phyloP scores from a whole-genome alignment of 2,329 filamentous ascomycete species.

The Alternaria rosae region DNA sequence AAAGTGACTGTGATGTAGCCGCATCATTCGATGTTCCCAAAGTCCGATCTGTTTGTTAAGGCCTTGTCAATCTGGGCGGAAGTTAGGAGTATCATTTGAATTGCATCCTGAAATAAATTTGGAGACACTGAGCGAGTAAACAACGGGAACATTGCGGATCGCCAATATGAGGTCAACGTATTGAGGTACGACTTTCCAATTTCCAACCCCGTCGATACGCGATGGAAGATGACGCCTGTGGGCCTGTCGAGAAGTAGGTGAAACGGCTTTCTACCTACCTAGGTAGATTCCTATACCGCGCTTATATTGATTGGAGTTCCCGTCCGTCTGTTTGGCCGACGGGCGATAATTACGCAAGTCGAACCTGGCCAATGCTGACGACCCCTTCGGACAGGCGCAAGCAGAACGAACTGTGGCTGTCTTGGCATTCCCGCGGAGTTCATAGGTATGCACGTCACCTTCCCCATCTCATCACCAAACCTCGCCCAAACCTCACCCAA shows the following conservation, averaged over 20 bases:
- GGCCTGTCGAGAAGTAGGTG: background rate
- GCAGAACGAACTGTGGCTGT: background rate
- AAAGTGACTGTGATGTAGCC: background rate
- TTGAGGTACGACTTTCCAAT: background rate
- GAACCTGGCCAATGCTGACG: background rate
- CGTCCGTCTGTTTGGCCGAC: background rate
- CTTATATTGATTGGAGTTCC: background rate
- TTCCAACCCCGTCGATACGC: background rate
- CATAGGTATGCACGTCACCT: conserved; percentile 1
- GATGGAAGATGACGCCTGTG: background rate
- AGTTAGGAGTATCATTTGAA: background rate
- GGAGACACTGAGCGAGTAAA: background rate
- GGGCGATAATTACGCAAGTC: background rate
- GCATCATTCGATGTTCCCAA: background rate
- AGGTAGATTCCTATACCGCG: background rate
- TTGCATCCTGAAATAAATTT: background rate
- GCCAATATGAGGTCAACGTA: background rate
- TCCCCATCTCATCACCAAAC: background rate
- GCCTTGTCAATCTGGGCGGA: background rate
- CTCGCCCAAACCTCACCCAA: background rate
- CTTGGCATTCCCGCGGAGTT: conserved; percentile 28
- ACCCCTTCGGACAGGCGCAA: no score
- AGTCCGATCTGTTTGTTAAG: background rate
- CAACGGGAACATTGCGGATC: background rate
- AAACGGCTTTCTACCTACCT: background rate